Percentiles rank a stretch among this genome's conserved stretches.
phyloP scores from a whole-genome alignment of 768 basidiomycete genomes.

The Myochromella boudieri region DNA sequence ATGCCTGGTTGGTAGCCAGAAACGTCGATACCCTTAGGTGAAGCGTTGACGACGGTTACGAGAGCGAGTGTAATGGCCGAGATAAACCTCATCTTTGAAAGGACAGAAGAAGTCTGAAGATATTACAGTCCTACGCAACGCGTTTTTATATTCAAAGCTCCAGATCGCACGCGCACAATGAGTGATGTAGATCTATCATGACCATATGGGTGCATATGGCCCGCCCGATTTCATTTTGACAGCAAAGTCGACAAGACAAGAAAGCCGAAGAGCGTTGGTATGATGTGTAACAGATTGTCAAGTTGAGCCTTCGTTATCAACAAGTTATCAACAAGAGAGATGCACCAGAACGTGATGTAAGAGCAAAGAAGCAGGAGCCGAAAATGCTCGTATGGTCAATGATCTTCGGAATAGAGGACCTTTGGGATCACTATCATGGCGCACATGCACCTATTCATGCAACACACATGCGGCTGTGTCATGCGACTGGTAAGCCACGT shows the following conservation, averaged over 20 bases:
- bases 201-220: conserved; percentile 5
- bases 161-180: not conserved
- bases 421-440: conserved; percentile 1
- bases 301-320: not conserved
- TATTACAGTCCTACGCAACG: not conserved
- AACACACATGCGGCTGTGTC: conserved; percentile 4
- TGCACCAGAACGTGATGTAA: not conserved
- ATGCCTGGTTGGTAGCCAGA: conserved; percentile 48
- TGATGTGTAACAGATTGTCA: not conserved
- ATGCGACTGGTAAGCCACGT: conserved; percentile 8
- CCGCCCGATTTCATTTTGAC: conserved; percentile 5
- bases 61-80: conserved; percentile 16
- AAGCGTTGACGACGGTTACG: conserved; percentile 19
- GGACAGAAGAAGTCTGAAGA: not conserved
- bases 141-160: conserved; percentile 8
- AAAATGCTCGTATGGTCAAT: not conserved
- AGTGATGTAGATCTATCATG: not conserved
- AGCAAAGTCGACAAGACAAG: not conserved
- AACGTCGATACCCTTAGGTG: conserved; percentile 55
- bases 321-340: not conserved
- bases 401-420: not conserved
- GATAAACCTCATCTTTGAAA: conserved; percentile 18
- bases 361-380: not conserved
- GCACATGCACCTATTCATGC: conserved; percentile 4
- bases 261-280: not conserved